phyloP scores from a whole-genome alignment of 1,284 basidiomycete genomes.

The Pulchroboletus neoregius region DNA sequence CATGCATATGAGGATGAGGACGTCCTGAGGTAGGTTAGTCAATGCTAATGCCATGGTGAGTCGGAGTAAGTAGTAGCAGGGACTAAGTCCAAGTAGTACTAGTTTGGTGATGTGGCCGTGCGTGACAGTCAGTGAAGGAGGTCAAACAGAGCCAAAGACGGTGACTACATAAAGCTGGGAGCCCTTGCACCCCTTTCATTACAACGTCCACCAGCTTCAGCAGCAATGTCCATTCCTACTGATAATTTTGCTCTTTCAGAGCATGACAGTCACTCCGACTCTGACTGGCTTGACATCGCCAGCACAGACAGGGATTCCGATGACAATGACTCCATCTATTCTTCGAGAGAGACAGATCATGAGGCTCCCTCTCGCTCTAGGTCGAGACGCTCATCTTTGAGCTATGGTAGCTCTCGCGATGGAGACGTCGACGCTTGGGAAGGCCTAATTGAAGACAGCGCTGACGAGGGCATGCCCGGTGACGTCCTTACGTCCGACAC shows the following conservation, averaged over 20 bases:
- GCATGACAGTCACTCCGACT: slow-evolving; percentile 64
- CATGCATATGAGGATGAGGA: slow-evolving; percentile 34
- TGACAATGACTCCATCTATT: slow-evolving; percentile 62
- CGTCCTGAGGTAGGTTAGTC: slow-evolving; percentile 38
- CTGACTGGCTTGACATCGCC: slow-evolving; percentile 74
- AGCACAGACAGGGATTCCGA: slow-evolving; percentile 60
- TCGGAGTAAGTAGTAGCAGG: too few species aligned
- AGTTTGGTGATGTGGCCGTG: slow-evolving; percentile 13
- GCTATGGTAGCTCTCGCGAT: slow-evolving; percentile 58
- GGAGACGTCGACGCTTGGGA: slow-evolving; percentile 72
- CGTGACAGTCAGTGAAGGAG: not conserved
- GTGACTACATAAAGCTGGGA: slow-evolving; percentile 23
- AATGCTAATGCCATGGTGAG: slow-evolving; percentile 18
- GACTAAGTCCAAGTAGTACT: too few species aligned
- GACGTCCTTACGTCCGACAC: slow-evolving; percentile 30
- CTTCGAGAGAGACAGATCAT: slow-evolving; percentile 52
- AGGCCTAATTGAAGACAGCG: slow-evolving; percentile 59
- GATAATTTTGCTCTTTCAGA: slow-evolving; percentile 48
- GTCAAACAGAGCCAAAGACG: slow-evolving; percentile 32
- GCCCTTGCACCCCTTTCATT: slow-evolving; percentile 30
- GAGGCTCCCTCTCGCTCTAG: slow-evolving; percentile 49
- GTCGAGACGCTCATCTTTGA: slow-evolving; percentile 64
- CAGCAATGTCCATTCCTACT: slow-evolving; percentile 27
- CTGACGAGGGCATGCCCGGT: slow-evolving; percentile 42
- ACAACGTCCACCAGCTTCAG: slow-evolving; percentile 30